Evolutionary conservation across 2,329 filamentous ascomycete genomes (phyloP).

Genomic region (Pseudogymnoascus sp.): DNA sequence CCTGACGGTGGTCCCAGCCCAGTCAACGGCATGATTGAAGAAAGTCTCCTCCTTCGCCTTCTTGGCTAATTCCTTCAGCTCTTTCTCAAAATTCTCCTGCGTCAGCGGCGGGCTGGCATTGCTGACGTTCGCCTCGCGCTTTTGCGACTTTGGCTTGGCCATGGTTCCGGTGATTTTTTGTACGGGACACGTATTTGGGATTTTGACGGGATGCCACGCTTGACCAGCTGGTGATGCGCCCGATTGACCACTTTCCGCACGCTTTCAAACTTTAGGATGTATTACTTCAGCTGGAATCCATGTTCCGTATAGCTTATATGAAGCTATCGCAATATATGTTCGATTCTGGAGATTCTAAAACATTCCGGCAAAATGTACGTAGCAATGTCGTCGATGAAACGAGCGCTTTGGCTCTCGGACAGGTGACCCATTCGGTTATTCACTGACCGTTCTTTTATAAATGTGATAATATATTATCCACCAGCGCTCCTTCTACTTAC

Average conservation of each 20-base stretch:
- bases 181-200: constrained; percentile 4
- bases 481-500: neutral
- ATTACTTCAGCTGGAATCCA: neutral
- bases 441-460: neutral
- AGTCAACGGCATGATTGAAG: constrained; percentile 23
- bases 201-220: constrained; percentile 1
- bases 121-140: constrained; percentile 35
- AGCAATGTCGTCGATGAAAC: constrained; percentile 7
- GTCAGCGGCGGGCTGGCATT: constrained; percentile 20
- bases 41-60: constrained; percentile 28
- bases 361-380: constrained; percentile 2
- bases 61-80: constrained; percentile 25
- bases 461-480: neutral
- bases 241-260: neutral
- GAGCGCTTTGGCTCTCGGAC: neutral
- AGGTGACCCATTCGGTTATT: neutral
- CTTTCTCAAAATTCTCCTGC: constrained; percentile 29
- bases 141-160: constrained; percentile 45
- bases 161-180: constrained; percentile 1
- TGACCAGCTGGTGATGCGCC: neutral
- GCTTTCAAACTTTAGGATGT: neutral
- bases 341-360: neutral
- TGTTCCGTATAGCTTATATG: neutral
- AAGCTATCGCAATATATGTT: constrained; percentile 8
- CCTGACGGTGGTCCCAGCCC: constrained; percentile 26